A percentile compares a stretch with the other conserved stretches of the same genome.
These are phyloP conservation scores for Russula sp. DNA, from an alignment of 768 basidiomycete genomes.

Conservation along the genomic window DNA sequence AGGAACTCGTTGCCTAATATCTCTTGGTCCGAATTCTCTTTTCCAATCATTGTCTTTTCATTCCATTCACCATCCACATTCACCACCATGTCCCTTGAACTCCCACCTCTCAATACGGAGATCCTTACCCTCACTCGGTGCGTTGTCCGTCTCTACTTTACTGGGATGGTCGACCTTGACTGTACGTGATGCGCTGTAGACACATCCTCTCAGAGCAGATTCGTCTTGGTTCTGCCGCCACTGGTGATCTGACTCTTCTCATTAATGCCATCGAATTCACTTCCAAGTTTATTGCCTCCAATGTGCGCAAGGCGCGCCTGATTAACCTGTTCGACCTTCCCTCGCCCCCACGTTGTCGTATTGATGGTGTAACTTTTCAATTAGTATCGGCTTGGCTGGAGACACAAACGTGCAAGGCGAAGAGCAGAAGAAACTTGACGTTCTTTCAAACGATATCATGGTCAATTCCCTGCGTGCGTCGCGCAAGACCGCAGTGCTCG, in stretches of 20 bases:
- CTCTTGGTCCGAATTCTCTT: constrained; percentile 21
- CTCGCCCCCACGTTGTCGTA: constrained; percentile 8
- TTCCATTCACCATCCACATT: constrained; percentile 17
- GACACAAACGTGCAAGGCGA: constrained; percentile 97
- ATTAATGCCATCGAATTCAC: constrained; percentile 95
- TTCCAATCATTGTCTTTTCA: constrained; percentile 18
- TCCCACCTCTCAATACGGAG: constrained; percentile 77
- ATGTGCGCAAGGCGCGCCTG: constrained; percentile 93
- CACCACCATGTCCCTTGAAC: constrained; percentile 39
- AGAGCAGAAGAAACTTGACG: constrained; percentile 98
- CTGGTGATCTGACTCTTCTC: constrained; percentile 91
- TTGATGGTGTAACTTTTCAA: constrained; percentile 12
- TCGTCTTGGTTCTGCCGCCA: constrained; percentile 75
- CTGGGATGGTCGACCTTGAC: constrained; percentile 6
- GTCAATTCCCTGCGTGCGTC: constrained; percentile 93
- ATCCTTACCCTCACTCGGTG: constrained; percentile 92
- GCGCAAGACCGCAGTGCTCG: constrained; percentile 95
- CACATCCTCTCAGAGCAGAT: constrained; percentile 88
- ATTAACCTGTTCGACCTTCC: constrained; percentile 81
- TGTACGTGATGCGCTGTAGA: constrained; percentile 40
- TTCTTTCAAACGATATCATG: constrained; percentile 99
- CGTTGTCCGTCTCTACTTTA: constrained; percentile 32
- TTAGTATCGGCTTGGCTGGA: constrained; percentile 92
- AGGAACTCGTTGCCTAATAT: neutral
- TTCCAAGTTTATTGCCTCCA: constrained; percentile 96